A percentile compares a stretch with the other conserved stretches of the same genome.
Conservation (phyloP, 768 basidiomycete genomes). For the Mycena galericulata region DNA sequence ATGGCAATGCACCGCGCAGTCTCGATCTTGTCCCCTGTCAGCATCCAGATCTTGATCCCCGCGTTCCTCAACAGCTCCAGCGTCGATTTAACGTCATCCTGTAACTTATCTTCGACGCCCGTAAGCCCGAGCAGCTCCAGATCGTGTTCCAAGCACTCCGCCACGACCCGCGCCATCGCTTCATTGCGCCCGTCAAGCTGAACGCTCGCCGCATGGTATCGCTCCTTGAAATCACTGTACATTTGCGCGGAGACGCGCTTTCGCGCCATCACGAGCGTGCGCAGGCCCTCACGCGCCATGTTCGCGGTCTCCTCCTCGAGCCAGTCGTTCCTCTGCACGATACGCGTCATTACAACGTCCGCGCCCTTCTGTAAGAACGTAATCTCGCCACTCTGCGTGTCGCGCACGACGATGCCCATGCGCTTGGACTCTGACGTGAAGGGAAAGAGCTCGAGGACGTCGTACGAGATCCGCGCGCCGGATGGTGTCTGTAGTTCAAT, state of each 20-base stretch:
- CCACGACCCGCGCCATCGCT: conserved; percentile 81
- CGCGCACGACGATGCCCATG: conserved; percentile 97
- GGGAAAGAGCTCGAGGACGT: conserved; percentile 95
- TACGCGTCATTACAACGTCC: conserved; percentile 96
- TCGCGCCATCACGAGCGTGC: conserved; percentile 93
- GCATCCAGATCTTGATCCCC: conserved; percentile 99
- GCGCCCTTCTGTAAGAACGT: conserved; percentile 97
- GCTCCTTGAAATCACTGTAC: conserved; percentile 79
- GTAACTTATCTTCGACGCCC: conserved; percentile 98
- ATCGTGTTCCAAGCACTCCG: conserved; percentile 85
- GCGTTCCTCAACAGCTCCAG: conserved; percentile 94
- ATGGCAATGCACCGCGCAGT: conserved; percentile 98
- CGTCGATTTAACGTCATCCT: conserved; percentile 96
- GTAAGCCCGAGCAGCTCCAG: conserved; percentile 94
- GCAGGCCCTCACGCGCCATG: conserved; percentile 96
- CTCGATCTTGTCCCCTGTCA: conserved; percentile 99
- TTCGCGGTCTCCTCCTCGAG: conserved; percentile 98
- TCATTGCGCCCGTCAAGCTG: conserved; percentile 84
- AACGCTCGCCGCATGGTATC: conserved; percentile 84
- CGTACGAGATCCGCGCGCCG: conserved; percentile 75
- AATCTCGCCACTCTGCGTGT: conserved; percentile 79
- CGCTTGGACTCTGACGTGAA: conserved; percentile 99
- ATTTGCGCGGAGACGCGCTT: conserved; percentile 78
- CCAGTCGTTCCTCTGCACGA: conserved; percentile 98
- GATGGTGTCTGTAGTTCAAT: conserved; percentile 85